These are phyloP conservation scores for Linnemannia zychae DNA, from an alignment of 192 early-diverging fungal genomes.

Conservation along the genomic window DNA sequence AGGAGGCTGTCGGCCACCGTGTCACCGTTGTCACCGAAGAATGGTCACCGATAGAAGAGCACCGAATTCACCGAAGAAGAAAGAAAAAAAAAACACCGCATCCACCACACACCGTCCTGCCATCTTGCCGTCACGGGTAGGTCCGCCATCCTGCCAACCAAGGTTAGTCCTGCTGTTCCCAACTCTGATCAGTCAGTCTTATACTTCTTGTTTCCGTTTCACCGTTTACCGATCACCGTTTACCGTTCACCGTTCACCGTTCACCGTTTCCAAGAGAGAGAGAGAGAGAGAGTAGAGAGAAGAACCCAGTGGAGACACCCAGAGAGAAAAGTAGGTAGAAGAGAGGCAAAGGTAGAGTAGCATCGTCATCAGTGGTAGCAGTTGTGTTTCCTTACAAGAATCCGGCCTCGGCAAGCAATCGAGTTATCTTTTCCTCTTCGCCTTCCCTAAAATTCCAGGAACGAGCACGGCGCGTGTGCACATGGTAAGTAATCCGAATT, in stretches of 20 bases:
- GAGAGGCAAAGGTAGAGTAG: not conserved
- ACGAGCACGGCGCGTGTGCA: not conserved
- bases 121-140: not conserved
- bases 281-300: not conserved
- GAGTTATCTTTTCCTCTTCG: slow-evolving; percentile 4
- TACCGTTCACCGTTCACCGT: not conserved
- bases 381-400: slow-evolving; percentile 10
- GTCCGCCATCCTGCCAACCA: too few species aligned
- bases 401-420: slow-evolving; percentile 8
- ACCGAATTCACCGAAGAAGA: not conserved
- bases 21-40: not conserved
- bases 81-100: not conserved
- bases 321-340: not conserved
- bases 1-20: not conserved
- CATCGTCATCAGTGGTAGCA: not conserved
- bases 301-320: not conserved
- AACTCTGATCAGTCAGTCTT: too few species aligned
- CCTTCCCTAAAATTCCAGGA: slow-evolving; percentile 4
- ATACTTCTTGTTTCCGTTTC: too few species aligned
- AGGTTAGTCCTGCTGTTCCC: too few species aligned
- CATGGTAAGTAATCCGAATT: not conserved
- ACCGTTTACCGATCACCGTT: not conserved
- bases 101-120: slow-evolving; percentile 4
- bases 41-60: not conserved
- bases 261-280: not conserved